Evolutionary conservation across 139 green algal species (phyloP).

Genomic region (Astrephomene gubernaculifera): DNA sequence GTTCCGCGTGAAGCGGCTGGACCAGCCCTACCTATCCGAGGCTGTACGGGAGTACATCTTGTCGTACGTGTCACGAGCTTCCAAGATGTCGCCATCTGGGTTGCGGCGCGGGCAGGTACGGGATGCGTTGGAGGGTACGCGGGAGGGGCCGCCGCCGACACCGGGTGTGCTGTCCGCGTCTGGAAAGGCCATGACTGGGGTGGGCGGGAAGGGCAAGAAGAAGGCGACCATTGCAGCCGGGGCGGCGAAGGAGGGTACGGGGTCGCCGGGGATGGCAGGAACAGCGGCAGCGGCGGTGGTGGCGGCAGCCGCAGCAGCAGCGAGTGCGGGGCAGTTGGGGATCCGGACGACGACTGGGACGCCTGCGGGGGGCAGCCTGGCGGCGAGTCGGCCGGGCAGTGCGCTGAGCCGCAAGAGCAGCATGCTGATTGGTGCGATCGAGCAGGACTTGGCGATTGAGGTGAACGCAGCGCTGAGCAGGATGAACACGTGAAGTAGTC

Average conservation of each 20-base stretch:
- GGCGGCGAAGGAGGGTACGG: neutral
- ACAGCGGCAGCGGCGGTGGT: no score
- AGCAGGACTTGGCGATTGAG: constrained; percentile 29
- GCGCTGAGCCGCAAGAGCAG: constrained; percentile 7
- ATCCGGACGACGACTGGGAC: constrained; percentile 17
- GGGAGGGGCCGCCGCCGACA: neutral
- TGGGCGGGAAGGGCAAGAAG: neutral
- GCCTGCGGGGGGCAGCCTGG: constrained; percentile 29
- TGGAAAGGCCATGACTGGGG: neutral
- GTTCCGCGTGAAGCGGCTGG: constrained; percentile 42
- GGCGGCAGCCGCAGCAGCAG: no score
- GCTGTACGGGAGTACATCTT: constrained; percentile 56
- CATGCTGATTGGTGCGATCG: neutral
- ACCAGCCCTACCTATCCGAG: constrained; percentile 71
- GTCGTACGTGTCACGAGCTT: constrained; percentile 50
- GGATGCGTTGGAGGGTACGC: constrained; percentile 41
- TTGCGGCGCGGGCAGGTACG: constrained; percentile 37
- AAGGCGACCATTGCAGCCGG: neutral
- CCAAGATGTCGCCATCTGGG: constrained; percentile 39
- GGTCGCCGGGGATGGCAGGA: no score
- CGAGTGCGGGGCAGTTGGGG: no score
- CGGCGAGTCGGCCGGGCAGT: constrained; percentile 13
- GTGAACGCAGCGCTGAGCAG: neutral
- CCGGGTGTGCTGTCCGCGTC: constrained; percentile 6
- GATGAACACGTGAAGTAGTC: neutral